Conservation (phyloP, 129 eudicot genomes). For the Deinandra increscens region DNA sequence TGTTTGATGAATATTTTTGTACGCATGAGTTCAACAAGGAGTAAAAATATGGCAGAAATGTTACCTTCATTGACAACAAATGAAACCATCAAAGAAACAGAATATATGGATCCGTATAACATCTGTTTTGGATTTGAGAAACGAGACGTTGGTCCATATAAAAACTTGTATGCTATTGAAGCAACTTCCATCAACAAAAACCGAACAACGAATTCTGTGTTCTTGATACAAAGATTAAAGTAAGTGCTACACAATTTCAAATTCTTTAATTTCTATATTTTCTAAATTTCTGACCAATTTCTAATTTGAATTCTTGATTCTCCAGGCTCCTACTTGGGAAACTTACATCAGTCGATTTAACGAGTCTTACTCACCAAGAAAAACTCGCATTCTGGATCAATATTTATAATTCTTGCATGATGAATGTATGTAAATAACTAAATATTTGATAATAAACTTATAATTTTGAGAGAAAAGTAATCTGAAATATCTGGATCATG, state of each 20-base stretch:
- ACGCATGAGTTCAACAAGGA: slow-evolving; percentile 65
- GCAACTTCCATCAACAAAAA: slow-evolving; percentile 60
- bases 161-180: slow-evolving; percentile 52
- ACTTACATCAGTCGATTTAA: slow-evolving; percentile 52
- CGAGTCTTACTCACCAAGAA: slow-evolving; percentile 70
- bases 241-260: slow-evolving; percentile 26
- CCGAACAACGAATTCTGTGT: slow-evolving; percentile 56
- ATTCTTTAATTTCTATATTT: background rate
- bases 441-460: background rate
- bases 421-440: slow-evolving; percentile 60
- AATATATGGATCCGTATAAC: slow-evolving; percentile 66
- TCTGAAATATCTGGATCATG: slow-evolving; percentile 1
- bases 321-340: slow-evolving; percentile 71
- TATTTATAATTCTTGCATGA: slow-evolving; percentile 88
- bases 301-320: slow-evolving; percentile 4
- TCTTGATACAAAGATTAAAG: slow-evolving; percentile 71
- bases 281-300: background rate
- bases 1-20: slow-evolving; percentile 68
- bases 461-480: background rate
- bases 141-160: slow-evolving; percentile 74
- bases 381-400: slow-evolving; percentile 96
- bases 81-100: slow-evolving; percentile 32
- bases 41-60: slow-evolving; percentile 42
- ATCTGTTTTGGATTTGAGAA: slow-evolving; percentile 47
- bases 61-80: slow-evolving; percentile 39